Evolutionary conservation across 768 basidiomycete species (phyloP), one percentile per base, ranked within the genome.

Genomic region (Pleurotus eryngii): DNA sequence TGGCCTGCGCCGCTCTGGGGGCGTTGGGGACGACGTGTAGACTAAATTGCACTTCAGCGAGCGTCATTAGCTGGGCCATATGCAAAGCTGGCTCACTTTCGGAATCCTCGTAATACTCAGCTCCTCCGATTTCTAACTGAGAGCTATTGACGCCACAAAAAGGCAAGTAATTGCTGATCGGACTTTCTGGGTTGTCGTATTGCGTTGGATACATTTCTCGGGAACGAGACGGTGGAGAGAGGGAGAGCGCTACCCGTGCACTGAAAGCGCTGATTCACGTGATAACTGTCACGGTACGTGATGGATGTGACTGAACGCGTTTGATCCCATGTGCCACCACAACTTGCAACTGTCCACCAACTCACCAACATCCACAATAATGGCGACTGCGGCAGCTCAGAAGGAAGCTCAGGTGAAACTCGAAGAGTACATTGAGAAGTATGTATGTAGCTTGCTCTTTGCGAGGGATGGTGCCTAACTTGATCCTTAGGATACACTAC

Each of bases 391-490:
- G 64, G 58, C 68, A 49, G 68, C 70, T 24, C 71, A 68, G 56
- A 72, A 79, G 60, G 77, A 78, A 59, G 66, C 76, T 46, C 70
- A 80, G 48, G 74, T 77, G 48, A 81, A 84, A 64, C 74, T 89
- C 20, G 85, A 90, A 63, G 89, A 91, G 67, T 90, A 87, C 66
- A 88, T 90, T 55, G 86, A 89, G 67, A 90, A 86, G 90, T 88
- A 62, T 58, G 74, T 65, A 56, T 49, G 22, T 54, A 39, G 30
- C 55, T 17, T n/a, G 43, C 61, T 59, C 20, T 47, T 59, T 11
- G 47, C 46, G 15, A 47, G 50, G 45, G 20, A 49, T 42, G 56
- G 57, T 58, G 56, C 61, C 59, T 45, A 62, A 60, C 57, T 35
- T 35, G 49, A 37, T 26, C 57, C 49, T 56, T 62, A 93, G 91